Conservation (phyloP, 495 filamentous ascomycete species). For the Penicillium canescens region DNA sequence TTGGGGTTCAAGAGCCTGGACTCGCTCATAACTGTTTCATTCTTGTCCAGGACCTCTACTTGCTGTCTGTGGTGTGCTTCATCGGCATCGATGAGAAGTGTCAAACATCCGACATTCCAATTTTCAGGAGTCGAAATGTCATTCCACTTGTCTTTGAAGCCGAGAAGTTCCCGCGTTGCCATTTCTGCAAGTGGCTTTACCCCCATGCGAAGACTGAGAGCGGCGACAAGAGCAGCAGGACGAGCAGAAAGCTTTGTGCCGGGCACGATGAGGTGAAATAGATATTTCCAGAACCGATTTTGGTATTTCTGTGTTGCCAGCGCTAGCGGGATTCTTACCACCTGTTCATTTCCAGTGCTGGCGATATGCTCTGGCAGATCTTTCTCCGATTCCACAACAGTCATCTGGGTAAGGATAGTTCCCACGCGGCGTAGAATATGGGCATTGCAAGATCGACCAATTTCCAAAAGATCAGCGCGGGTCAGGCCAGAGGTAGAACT, state of each 20-base stretch:
- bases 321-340: constrained; percentile 37
- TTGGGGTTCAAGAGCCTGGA: constrained; percentile 19
- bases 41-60: background rate
- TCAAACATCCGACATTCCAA: constrained; percentile 43
- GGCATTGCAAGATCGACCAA: constrained; percentile 45
- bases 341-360: constrained; percentile 15
- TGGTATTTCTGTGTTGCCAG: constrained; percentile 29
- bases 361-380: constrained; percentile 43
- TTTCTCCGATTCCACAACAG: constrained; percentile 34
- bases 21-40: background rate
- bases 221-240: constrained; percentile 44
- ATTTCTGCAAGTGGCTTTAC: constrained; percentile 34
- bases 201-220: constrained; percentile 43
- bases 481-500: constrained; percentile 25
- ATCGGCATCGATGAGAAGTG: constrained; percentile 44
- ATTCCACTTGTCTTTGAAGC: constrained; percentile 40
- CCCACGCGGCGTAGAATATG: constrained; percentile 40
- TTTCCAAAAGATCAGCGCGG: constrained; percentile 46
- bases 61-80: constrained; percentile 23
- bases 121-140: constrained; percentile 44
- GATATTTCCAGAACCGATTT: constrained; percentile 41
- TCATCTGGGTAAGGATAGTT: constrained; percentile 41
- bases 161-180: constrained; percentile 38
- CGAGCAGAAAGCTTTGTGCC: constrained; percentile 42
- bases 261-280: constrained; percentile 43